A percentile compares a stretch with the other conserved stretches of the same genome.
Evolutionary conservation across 495 filamentous ascomycete species (phyloP).

Genomic region (Xylaria castorea): DNA sequence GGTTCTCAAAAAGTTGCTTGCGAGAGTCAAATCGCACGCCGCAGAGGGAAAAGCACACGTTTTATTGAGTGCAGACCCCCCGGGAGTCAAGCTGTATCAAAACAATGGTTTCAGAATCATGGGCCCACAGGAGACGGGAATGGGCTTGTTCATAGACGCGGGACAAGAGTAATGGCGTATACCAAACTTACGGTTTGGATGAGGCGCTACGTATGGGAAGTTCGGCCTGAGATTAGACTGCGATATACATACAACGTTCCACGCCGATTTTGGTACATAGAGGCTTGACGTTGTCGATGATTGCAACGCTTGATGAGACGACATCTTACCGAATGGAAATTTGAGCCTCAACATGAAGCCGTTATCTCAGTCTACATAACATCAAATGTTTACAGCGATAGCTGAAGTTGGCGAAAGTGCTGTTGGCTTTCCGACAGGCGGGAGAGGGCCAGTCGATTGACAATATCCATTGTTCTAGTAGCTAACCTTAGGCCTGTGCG

Average conservation of each 20-base stretch:
- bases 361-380: too few relatives aligned
- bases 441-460: too few relatives aligned
- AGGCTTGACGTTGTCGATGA: not conserved
- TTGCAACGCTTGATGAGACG: not conserved
- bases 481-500: too few relatives aligned
- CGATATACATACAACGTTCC: not conserved
- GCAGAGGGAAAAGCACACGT: conserved; percentile 53
- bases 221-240: not conserved
- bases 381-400: too few relatives aligned
- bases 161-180: not conserved
- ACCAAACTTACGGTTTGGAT: not conserved
- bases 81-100: conserved; percentile 53
- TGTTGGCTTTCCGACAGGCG: too few relatives aligned
- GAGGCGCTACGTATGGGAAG: not conserved
- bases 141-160: not conserved
- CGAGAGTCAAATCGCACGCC: conserved; percentile 47
- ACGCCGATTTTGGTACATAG: not conserved
- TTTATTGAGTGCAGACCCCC: conserved; percentile 53
- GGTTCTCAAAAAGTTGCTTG: conserved; percentile 52
- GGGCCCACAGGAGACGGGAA: not conserved
- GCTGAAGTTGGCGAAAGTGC: too few relatives aligned
- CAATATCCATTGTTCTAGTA: too few relatives aligned
- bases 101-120: conserved; percentile 56
- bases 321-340: not conserved
- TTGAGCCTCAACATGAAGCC: too few relatives aligned